Evolutionary conservation across 805 yeast genomes (phyloP), one percentile per base, ranked within the genome.

Genomic region (Yarrowia sp.): DNA sequence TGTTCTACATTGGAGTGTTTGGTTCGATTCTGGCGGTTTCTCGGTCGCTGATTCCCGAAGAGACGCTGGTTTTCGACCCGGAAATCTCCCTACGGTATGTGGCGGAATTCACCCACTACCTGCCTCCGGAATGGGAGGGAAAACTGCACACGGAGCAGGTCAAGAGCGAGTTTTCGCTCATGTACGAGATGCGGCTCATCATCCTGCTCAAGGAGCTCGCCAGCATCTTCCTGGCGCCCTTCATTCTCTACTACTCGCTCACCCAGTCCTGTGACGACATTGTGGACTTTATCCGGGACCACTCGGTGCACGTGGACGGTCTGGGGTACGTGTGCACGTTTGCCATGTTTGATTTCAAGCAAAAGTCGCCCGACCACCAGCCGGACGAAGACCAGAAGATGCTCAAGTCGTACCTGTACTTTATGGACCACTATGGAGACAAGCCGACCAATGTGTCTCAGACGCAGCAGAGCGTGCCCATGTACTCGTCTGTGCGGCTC

Each of bases 261-360:
- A 92, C 97, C 3, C 83, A 83, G 63, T 83, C 86, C 33, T 81
- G 94, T 14, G 93, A 90, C 36, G 82, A 86, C 34, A 89, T 95
- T 53, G 85, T 95, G 39, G 98, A 95, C 74, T 95, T 95, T 74
- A 91, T 94, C 76, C 80, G 98, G 68, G 98, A 94, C 69, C 89
- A 86, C 72, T 87, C 97, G 13, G 87, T 92, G 13, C 95, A 94
- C 76, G 91, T 93, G 58, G 98, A 93, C 79, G 98, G 97, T 0
- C 80, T 95, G 47, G 99, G 99, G 0, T 89, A 93, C 74, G 97
- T 95, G 44, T 94, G 98, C 75, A 88, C 91, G 38, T 92, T 88
- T 82, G 98, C 98, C 1, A 91, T 91, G 87, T 95, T 95, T 78
- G 89, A 91, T 71, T 86, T 89, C 70, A 92, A 88, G 70, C 71